These are phyloP conservation scores for Yarrowia divulgata DNA, from an alignment of 805 yeast species.

Conservation along the genomic window DNA sequence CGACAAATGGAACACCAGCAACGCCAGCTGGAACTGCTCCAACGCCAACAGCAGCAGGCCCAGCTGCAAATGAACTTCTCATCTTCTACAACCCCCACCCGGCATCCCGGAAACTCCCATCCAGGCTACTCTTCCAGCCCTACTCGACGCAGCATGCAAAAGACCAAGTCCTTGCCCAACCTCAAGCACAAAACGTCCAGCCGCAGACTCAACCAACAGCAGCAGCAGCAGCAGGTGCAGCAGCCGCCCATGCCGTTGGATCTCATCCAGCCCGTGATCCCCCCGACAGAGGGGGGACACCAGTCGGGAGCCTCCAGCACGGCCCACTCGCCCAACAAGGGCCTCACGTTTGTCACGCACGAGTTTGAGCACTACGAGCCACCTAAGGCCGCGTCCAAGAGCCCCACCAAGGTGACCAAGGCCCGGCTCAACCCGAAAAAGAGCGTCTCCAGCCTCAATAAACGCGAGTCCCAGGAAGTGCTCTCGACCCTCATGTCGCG, in stretches of 20 bases:
- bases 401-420: slow-evolving; percentile 34
- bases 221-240: no score
- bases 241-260: slow-evolving; percentile 25
- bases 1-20: neutral
- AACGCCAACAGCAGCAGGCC: neutral
- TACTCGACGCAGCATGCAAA: slow-evolving; percentile 12
- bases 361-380: slow-evolving; percentile 38
- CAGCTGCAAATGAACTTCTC: neutral
- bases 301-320: neutral
- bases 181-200: slow-evolving; percentile 18
- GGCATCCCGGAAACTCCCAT: slow-evolving; percentile 7
- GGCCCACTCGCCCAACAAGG: slow-evolving; percentile 2
- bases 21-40: neutral
- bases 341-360: slow-evolving; percentile 28
- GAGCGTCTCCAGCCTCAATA: slow-evolving; percentile 16
- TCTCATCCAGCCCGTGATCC: slow-evolving; percentile 14
- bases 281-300: neutral
- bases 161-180: slow-evolving; percentile 34
- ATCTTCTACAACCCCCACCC: slow-evolving; percentile 1
- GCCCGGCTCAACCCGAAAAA: slow-evolving; percentile 19
- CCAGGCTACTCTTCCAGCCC: slow-evolving; percentile 7
- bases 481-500: slow-evolving; percentile 30
- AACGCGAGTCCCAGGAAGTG: slow-evolving; percentile 32
- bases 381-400: slow-evolving; percentile 19
- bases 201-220: neutral